Evolutionary conservation across 768 basidiomycete genomes (phyloP).

Genomic region (Boletales sp.): DNA sequence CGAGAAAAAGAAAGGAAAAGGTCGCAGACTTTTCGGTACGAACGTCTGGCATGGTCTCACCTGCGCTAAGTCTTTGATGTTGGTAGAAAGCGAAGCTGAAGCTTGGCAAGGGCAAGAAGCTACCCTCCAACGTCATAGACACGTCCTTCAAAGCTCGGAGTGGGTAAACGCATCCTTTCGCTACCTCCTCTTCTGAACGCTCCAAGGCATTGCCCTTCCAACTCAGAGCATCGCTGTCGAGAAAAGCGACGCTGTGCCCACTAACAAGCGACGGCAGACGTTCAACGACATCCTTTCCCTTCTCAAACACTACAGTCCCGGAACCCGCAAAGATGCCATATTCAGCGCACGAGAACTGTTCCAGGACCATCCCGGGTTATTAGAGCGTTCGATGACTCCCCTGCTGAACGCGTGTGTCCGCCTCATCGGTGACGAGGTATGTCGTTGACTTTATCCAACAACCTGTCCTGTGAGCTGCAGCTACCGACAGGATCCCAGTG

Average conservation of each 20-base stretch:
- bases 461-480: neutral
- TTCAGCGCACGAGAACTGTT: slow-evolving; percentile 71
- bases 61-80: slow-evolving; percentile 1
- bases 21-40: slow-evolving; percentile 81
- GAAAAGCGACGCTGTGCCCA: slow-evolving; percentile 55
- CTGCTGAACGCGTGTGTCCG: slow-evolving; percentile 63
- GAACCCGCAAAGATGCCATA: slow-evolving; percentile 76
- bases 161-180: slow-evolving; percentile 37
- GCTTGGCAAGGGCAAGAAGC: slow-evolving; percentile 90
- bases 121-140: slow-evolving; percentile 81
- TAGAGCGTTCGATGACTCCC: slow-evolving; percentile 48
- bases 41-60: neutral
- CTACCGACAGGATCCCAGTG: slow-evolving; percentile 62
- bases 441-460: slow-evolving; percentile 10
- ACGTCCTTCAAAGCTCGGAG: slow-evolving; percentile 95
- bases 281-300: slow-evolving; percentile 75
- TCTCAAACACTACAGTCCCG: slow-evolving; percentile 79
- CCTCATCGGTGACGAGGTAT: slow-evolving; percentile 79
- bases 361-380: slow-evolving; percentile 52
- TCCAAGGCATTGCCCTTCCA: slow-evolving; percentile 83
- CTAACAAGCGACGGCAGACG: slow-evolving; percentile 71
- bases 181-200: slow-evolving; percentile 7
- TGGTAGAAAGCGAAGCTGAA: slow-evolving; percentile 92
- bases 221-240: slow-evolving; percentile 70
- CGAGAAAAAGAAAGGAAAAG: slow-evolving; percentile 85